phyloP scores from a whole-genome alignment of 2,329 filamentous ascomycete genomes.

The Phyllosticta citribraziliensis region DNA sequence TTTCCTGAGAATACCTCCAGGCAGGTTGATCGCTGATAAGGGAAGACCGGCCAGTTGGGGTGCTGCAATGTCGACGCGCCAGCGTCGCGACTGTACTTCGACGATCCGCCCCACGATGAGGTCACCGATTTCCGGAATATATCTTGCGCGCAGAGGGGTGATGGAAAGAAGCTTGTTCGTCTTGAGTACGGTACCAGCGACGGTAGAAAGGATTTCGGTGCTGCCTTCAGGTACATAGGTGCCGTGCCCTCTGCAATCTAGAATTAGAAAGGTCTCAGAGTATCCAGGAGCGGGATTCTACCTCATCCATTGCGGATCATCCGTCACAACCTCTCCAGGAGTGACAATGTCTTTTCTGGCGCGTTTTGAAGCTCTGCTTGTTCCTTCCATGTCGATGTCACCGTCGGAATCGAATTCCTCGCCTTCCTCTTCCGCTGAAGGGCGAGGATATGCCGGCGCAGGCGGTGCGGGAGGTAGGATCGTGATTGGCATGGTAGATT shows the following conservation, averaged over 20 bases:
- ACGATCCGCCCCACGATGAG: conserved; percentile 88
- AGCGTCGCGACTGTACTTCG: conserved; percentile 85
- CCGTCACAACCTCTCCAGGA: conserved; percentile 78
- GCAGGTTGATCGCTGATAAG: conserved; percentile 84
- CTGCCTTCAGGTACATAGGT: conserved; percentile 61
- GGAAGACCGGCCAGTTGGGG: conserved; percentile 77
- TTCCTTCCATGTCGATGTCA: conserved; percentile 40
- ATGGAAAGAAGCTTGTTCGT: conserved; percentile 97
- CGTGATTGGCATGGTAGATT: conserved; percentile 47
- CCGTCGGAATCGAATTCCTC: conserved; percentile 34
- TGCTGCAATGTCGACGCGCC: conserved; percentile 90
- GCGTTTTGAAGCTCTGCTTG: conserved; percentile 32
- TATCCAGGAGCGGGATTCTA: conserved; percentile 8
- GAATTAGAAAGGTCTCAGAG: conserved; percentile 10
- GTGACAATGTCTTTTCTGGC: conserved; percentile 56
- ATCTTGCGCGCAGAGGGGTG: conserved; percentile 79
- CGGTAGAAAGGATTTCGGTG: conserved; percentile 72
- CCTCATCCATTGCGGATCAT: conserved; percentile 90
- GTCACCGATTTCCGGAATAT: conserved; percentile 93
- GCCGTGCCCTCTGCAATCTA: conserved; percentile 65
- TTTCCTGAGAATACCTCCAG: conserved; percentile 82
- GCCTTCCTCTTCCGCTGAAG: conserved; percentile 22
- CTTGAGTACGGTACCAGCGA: conserved; percentile 81
- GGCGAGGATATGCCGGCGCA: conserved; percentile 18
- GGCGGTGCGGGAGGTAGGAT: conserved; percentile 45